phyloP scores from a whole-genome alignment of 345 rosid species.

The Linum trigynum region DNA sequence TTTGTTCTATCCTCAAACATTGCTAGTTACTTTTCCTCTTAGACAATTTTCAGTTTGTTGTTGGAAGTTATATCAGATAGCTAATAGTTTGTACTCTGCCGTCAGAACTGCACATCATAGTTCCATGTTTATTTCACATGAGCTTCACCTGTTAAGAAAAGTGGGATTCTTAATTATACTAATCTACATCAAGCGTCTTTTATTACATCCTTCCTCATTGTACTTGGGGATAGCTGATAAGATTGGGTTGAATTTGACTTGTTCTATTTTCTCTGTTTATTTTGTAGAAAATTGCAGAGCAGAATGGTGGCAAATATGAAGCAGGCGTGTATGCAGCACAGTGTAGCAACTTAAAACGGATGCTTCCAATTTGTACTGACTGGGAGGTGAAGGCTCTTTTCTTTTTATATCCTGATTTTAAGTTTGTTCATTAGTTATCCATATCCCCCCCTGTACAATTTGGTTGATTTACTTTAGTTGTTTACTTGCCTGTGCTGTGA shows the following conservation, averaged over 20 bases:
- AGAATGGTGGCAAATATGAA: slow-evolving; percentile 75
- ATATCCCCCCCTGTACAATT: no score
- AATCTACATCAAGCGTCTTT: no score
- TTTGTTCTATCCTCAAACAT: not conserved
- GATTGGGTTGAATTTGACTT: not conserved
- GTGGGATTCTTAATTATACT: not conserved
- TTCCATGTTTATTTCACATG: not conserved
- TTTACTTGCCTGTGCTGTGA: no score
- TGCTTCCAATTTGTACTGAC: slow-evolving; percentile 83
- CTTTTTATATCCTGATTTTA: not conserved
- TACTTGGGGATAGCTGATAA: not conserved
- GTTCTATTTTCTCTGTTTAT: slow-evolving; percentile 12
- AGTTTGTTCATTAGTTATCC: no score
- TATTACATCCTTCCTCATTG: not conserved
- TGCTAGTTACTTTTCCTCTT: not conserved
- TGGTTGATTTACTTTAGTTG: no score
- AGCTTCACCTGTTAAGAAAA: not conserved
- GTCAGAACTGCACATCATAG: not conserved
- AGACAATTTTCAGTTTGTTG: not conserved
- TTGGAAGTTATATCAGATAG: not conserved
- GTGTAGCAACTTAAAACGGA: slow-evolving; percentile 78
- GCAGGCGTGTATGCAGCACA: slow-evolving; percentile 78
- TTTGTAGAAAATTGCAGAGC: slow-evolving; percentile 80
- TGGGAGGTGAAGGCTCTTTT: slow-evolving; percentile 65
- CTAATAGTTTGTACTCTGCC: not conserved